These are phyloP conservation scores for Peronospora belbahrii DNA, from an alignment of 352 stramenopile species.

Conservation along the genomic window DNA sequence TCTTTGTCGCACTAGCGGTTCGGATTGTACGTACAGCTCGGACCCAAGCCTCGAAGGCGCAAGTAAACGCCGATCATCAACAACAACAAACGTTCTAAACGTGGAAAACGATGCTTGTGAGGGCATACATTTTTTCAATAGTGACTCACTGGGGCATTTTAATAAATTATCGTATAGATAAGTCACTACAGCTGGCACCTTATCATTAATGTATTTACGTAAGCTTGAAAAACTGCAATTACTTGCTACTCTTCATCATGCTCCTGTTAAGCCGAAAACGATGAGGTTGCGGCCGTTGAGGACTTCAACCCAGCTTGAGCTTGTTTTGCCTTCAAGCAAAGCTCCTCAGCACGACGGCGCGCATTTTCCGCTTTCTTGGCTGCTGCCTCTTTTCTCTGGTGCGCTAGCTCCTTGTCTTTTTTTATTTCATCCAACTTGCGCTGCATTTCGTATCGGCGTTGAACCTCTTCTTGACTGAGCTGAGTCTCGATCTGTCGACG, in stretches of 20 bases:
- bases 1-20: slow-evolving; percentile 33
- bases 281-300: slow-evolving; percentile 4
- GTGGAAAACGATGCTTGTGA: slow-evolving; percentile 10
- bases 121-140: background rate
- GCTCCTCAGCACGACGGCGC: slow-evolving; percentile 44
- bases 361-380: slow-evolving; percentile 46
- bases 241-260: background rate
- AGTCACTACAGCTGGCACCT: slow-evolving; percentile 4
- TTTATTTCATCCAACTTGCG: slow-evolving; percentile 43
- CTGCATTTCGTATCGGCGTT: slow-evolving; percentile 36
- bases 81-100: slow-evolving; percentile 13
- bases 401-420: slow-evolving; percentile 36
- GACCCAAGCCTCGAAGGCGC: slow-evolving; percentile 52
- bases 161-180: slow-evolving; percentile 13
- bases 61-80: slow-evolving; percentile 17
- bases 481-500: slow-evolving; percentile 60
- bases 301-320: slow-evolving; percentile 31
- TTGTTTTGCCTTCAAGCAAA: slow-evolving; percentile 43
- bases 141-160: slow-evolving; percentile 2
- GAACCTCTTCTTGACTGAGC: slow-evolving; percentile 48
- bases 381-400: slow-evolving; percentile 35
- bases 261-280: slow-evolving; percentile 12
- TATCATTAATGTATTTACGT: slow-evolving; percentile 21
- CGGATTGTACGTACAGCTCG: slow-evolving; percentile 48
- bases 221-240: slow-evolving; percentile 1